Percentiles rank a stretch among this genome's conserved stretches.
Evolutionary conservation across 768 basidiomycete genomes (phyloP).

Genomic region (Tulasnella calospora): DNA sequence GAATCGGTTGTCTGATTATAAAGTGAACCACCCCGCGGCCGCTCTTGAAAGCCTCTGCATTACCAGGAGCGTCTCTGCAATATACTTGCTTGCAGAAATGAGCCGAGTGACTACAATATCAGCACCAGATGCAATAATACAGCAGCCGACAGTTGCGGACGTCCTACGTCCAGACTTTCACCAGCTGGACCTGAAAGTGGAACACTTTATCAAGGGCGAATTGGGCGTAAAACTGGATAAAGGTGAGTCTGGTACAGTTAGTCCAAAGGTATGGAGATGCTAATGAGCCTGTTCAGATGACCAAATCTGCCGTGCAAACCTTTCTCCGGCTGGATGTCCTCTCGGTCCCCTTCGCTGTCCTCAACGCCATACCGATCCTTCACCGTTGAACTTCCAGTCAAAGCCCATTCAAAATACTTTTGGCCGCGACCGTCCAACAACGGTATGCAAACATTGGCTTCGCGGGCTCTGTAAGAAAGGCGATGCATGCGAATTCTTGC

Average conservation of each 20-base stretch:
- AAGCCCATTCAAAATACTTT: conserved; percentile 28
- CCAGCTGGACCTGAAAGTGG: conserved; percentile 83
- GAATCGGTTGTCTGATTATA: background rate
- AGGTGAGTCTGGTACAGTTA: conserved; percentile 49
- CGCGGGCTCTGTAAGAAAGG: conserved; percentile 98
- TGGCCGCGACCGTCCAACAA: conserved; percentile 38
- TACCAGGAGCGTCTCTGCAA: background rate
- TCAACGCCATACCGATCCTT: conserved; percentile 84
- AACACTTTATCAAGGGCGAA: conserved; percentile 74
- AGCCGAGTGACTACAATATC: background rate
- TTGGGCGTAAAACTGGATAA: conserved; percentile 86
- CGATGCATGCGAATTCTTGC: conserved; percentile 95
- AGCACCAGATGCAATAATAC: background rate
- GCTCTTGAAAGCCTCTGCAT: background rate
- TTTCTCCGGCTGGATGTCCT: conserved; percentile 81
- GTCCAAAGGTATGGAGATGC: background rate
- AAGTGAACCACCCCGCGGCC: background rate
- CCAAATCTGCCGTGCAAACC: conserved; percentile 83
- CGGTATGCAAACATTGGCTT: conserved; percentile 94
- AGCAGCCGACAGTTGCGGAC: conserved; percentile 29
- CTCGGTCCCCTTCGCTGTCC: conserved; percentile 90
- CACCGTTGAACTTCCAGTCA: conserved; percentile 82
- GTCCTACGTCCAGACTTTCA: conserved; percentile 86
- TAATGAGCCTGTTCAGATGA: conserved; percentile 53
- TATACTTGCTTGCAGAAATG: background rate